These are phyloP conservation scores for Colletotrichum karsti DNA, from an alignment of 2,329 filamentous ascomycete species.

Conservation along the genomic window DNA sequence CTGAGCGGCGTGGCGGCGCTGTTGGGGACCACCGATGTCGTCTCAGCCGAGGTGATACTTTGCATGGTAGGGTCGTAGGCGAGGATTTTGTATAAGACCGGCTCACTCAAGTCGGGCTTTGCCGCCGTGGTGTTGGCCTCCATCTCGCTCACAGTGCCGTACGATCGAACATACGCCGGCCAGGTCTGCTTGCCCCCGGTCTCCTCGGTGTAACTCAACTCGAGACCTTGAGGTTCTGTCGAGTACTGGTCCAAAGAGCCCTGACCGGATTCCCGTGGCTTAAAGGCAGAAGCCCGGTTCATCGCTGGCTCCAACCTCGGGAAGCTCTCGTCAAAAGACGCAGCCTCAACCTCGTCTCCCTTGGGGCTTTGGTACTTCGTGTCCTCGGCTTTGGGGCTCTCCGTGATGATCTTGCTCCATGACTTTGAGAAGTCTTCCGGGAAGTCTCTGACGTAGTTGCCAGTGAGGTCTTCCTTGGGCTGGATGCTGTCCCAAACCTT, in stretches of 20 bases:
- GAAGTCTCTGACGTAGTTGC: slow-evolving; percentile 60
- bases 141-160: slow-evolving; percentile 31
- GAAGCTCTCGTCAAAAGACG: slow-evolving; percentile 53
- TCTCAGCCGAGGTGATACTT: slow-evolving; percentile 66
- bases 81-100: slow-evolving; percentile 68
- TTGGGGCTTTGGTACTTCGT: slow-evolving; percentile 25
- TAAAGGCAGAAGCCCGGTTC: slow-evolving; percentile 32
- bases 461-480: slow-evolving; percentile 43
- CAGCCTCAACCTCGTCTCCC: slow-evolving; percentile 39
- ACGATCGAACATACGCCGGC: slow-evolving; percentile 46
- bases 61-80: slow-evolving; percentile 70
- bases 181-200: slow-evolving; percentile 41
- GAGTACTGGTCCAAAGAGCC: slow-evolving; percentile 49
- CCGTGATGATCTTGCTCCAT: slow-evolving; percentile 44
- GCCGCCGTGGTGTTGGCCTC: neutral
- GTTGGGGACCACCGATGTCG: slow-evolving; percentile 62
- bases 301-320: slow-evolving; percentile 43
- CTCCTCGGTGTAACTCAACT: slow-evolving; percentile 57
- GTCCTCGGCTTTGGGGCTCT: slow-evolving; percentile 18
- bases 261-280: slow-evolving; percentile 17
- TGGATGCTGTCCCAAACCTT: slow-evolving; percentile 23
- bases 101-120: slow-evolving; percentile 25
- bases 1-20: slow-evolving; percentile 59
- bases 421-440: slow-evolving; percentile 57
- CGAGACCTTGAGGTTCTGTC: slow-evolving; percentile 54